Evolutionary conservation across 2,329 filamentous ascomycete genomes (phyloP).

Genomic region (Aspergillus pseudotamarii): DNA sequence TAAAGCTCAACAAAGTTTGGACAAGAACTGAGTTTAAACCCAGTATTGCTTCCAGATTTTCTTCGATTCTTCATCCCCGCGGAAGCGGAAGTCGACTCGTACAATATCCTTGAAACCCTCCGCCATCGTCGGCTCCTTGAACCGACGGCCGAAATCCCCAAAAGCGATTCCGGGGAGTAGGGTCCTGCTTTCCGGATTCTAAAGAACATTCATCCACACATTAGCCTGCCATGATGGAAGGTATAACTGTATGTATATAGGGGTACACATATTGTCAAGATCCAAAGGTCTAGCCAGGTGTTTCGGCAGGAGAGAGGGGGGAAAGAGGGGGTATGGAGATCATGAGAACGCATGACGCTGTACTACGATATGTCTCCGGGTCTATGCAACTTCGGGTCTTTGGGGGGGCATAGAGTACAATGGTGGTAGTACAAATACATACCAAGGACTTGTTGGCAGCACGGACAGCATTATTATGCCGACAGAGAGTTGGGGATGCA

Average conservation of each 20-base stretch:
- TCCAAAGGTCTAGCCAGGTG: background rate
- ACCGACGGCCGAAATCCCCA: constrained; percentile 71
- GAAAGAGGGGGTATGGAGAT: background rate
- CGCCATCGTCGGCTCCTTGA: constrained; percentile 67
- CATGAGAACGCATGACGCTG: constrained; percentile 1
- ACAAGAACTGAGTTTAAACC: constrained; percentile 62
- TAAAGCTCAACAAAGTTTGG: background rate
- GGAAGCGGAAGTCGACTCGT: constrained; percentile 74
- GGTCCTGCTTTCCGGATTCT: constrained; percentile 78
- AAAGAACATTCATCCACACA: background rate
- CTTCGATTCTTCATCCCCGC: constrained; percentile 69
- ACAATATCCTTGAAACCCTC: constrained; percentile 87
- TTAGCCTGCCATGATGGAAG: background rate
- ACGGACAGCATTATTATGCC: constrained; percentile 87
- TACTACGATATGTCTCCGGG: constrained; percentile 5
- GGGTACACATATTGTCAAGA: background rate
- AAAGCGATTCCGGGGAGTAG: constrained; percentile 81
- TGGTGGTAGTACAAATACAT: constrained; percentile 20
- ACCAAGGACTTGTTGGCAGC: constrained; percentile 58
- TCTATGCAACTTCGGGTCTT: constrained; percentile 2
- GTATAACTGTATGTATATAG: background rate
- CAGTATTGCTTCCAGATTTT: constrained; percentile 77
- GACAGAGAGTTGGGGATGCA: constrained; percentile 67
- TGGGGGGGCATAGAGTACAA: background rate
- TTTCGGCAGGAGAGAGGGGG: background rate